Base-by-base conservation (phyloP, 768 basidiomycete species). In the Hygrophoropsis aurantiaca region DNA sequence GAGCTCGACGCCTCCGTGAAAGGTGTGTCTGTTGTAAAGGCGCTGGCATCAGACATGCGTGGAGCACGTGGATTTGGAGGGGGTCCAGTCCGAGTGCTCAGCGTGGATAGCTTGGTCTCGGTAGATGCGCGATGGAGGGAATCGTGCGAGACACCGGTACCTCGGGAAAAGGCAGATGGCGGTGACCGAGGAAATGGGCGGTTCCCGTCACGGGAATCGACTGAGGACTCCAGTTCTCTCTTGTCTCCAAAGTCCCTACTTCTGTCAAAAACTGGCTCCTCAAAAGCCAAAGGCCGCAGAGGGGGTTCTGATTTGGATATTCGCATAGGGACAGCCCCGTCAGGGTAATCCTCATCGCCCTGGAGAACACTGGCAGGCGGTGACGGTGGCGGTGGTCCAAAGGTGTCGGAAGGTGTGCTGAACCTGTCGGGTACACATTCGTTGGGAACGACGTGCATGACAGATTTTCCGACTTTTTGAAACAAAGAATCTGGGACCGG, bases 371-470 rank as follows among this genome's bases (percentile, higher is more conserved):
- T 77, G 18, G 74, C 73, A 9, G 74, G 75, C 1, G 74, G 74
- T 0, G 76, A 82, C 9, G 82, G 80, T 2, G 80, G 81, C 0
- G 80, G 80, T 8, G 81, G 82, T n/a, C 82, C 81, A 5, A 66
- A 38, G 23, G 53, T 50, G 16, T 51, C 30, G 13, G 30, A 11
- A 4, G 39, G 11, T 11, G 51, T 15, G 25, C 34, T 39, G 8
- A 38, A 37, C 33, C 57, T 56, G 19, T 37, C 30, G 40, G 42
- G 52, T 10, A 58, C 37, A 21, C 56, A 35, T 19, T 25, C 57
- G 47, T 42, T 50, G 27, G 65, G 57, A 8, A 68, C 61, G 47
- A 64, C 61, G 45, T 65, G 63, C 48, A 64, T 46, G 53, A 73
- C 47, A 30, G 66, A 54, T 18, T 67, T 67, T 20, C 66, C 62